Evolutionary conservation across 345 rosid genomes (phyloP).

Genomic region (Populus deltoides): DNA sequence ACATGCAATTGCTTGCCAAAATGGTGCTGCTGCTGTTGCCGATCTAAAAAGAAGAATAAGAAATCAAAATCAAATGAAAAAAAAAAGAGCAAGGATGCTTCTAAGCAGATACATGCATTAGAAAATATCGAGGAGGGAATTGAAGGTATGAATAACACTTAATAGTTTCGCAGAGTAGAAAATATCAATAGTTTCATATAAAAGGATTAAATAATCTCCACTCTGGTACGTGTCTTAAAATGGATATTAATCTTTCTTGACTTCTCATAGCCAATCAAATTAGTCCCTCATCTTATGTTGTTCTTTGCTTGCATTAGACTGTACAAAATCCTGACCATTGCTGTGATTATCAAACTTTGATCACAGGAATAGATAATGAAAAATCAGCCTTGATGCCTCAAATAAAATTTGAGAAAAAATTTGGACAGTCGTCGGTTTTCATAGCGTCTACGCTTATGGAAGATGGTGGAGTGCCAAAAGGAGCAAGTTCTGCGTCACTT

Average conservation of each 20-base stretch:
- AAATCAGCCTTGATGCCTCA: slow-evolving; percentile 43
- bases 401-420: slow-evolving; percentile 58
- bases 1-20: slow-evolving; percentile 86
- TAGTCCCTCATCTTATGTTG: not conserved
- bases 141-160: slow-evolving; percentile 36
- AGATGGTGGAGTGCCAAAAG: slow-evolving; percentile 50
- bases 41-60: slow-evolving; percentile 51
- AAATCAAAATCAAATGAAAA: slow-evolving; percentile 42
- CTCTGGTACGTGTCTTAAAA: not conserved
- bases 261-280: not conserved
- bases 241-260: not conserved
- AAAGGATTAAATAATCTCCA: not conserved
- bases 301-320: not conserved
- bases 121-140: slow-evolving; percentile 74
- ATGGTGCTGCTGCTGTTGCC: slow-evolving; percentile 51
- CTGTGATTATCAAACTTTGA: not conserved
- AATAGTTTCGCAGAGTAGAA: not conserved
- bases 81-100: slow-evolving; percentile 47
- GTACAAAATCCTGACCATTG: not conserved
- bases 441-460: slow-evolving; percentile 48
- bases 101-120: slow-evolving; percentile 65
- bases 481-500: slow-evolving; percentile 49
- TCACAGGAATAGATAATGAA: slow-evolving; percentile 44
- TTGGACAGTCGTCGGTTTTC: slow-evolving; percentile 56
- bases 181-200: not conserved